phyloP scores from a whole-genome alignment of 2,329 filamentous ascomycete genomes.

The Monilinia fructigena region DNA sequence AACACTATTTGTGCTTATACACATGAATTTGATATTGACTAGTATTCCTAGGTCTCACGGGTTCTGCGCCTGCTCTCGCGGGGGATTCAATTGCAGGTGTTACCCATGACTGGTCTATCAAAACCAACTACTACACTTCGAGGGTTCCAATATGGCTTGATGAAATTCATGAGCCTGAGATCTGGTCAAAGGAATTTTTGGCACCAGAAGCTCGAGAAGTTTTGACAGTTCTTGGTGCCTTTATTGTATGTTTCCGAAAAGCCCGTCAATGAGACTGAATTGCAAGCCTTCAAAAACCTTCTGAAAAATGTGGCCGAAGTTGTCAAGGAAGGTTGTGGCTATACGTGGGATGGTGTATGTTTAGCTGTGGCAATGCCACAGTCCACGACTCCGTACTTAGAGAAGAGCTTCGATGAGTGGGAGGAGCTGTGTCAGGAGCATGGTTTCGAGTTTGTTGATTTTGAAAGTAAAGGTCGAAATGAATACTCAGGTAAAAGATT shows the following conservation, averaged over 20 bases:
- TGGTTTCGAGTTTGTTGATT: slow-evolving; percentile 63
- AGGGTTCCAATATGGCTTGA: slow-evolving; percentile 67
- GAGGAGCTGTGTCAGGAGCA: slow-evolving; percentile 57
- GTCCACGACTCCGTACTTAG: slow-evolving; percentile 36
- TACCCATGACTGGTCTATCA: slow-evolving; percentile 55
- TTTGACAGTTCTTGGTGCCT: slow-evolving; percentile 57
- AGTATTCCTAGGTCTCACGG: slow-evolving; percentile 51
- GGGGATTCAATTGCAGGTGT: slow-evolving; percentile 50
- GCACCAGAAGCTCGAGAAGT: slow-evolving; percentile 62
- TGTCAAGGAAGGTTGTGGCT: slow-evolving; percentile 56
- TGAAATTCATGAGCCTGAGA: slow-evolving; percentile 45
- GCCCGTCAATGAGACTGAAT: slow-evolving; percentile 36
- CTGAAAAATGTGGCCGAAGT: slow-evolving; percentile 55
- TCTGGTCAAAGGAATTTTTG: slow-evolving; percentile 59
- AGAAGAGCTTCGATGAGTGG: slow-evolving; percentile 53
- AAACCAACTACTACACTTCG: slow-evolving; percentile 61
- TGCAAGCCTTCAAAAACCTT: slow-evolving; percentile 42
- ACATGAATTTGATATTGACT: slow-evolving; percentile 15
- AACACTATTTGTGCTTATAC: neutral
- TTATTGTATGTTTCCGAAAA: slow-evolving; percentile 55
- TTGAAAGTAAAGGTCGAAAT: slow-evolving; percentile 49
- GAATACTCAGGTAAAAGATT: slow-evolving; percentile 56
- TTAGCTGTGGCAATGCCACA: slow-evolving; percentile 55
- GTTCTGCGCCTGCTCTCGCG: slow-evolving; percentile 44
- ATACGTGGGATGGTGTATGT: slow-evolving; percentile 63